phyloP scores from a whole-genome alignment of 768 basidiomycete genomes.

The Phylloporus arenicola region DNA sequence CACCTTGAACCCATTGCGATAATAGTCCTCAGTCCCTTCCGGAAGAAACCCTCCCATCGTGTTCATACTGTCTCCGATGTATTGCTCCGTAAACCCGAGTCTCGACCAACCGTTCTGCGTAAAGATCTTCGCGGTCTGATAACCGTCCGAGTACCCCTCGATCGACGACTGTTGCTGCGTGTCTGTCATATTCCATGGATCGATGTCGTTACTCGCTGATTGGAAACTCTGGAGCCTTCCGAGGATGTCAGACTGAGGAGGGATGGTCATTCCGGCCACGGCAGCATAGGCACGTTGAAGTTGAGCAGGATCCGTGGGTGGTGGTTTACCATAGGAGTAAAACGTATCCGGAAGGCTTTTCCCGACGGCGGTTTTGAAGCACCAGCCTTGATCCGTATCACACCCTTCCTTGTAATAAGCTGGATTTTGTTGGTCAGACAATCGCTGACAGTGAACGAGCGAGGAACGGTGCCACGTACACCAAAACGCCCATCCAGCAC shows the following conservation, averaged over 20 bases:
- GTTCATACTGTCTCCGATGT: constrained; percentile 43
- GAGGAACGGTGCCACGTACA: constrained; percentile 34
- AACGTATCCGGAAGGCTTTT: constrained; percentile 53
- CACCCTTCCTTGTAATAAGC: constrained; percentile 62
- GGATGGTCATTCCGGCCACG: constrained; percentile 10
- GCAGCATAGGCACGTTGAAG: constrained; percentile 19
- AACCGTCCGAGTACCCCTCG: constrained; percentile 58
- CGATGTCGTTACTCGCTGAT: not conserved
- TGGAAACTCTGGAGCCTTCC: not conserved
- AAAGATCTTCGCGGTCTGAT: constrained; percentile 50
- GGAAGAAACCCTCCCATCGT: constrained; percentile 9
- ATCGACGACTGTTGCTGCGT: constrained; percentile 10
- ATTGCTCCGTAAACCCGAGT: constrained; percentile 60
- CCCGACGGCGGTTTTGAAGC: constrained; percentile 58
- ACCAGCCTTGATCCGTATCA: constrained; percentile 58
- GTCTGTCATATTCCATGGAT: constrained; percentile 5
- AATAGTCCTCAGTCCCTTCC: constrained; percentile 8
- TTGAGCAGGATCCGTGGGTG: constrained; percentile 15
- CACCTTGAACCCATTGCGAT: constrained; percentile 12
- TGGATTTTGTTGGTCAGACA: constrained; percentile 16
- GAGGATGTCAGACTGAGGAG: constrained; percentile 12
- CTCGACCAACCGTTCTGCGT: constrained; percentile 42
- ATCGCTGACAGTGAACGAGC: not conserved
- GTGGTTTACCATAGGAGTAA: constrained; percentile 42
- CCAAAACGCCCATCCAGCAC: constrained; percentile 70